Percentiles rank a stretch among this genome's conserved stretches.
Conservation (phyloP, 169 alveolate species). For the Ichthyophthirius multifiliis region DNA sequence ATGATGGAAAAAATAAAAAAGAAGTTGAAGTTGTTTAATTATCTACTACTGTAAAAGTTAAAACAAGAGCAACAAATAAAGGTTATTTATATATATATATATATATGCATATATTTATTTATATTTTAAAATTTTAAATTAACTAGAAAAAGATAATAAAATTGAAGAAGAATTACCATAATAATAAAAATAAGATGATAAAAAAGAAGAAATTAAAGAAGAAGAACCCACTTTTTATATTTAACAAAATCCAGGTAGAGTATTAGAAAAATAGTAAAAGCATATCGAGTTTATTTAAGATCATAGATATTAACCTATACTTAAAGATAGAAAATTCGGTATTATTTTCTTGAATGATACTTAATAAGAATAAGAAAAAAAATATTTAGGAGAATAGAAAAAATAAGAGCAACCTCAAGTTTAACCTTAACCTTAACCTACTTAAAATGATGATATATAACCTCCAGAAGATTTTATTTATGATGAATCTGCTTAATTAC, state of each 20-base stretch:
- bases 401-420: neutral
- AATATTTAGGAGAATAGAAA: conserved; percentile 13
- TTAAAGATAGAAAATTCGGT: conserved; percentile 82
- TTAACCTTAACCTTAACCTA: neutral
- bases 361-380: conserved; percentile 48
- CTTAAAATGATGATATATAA: conserved; percentile 1
- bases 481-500: neutral
- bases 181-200: conserved; percentile 46
- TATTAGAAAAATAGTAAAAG: conserved; percentile 87
- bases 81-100: neutral
- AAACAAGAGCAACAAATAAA: conserved; percentile 56
- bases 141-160: conserved; percentile 23
- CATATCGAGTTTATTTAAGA: conserved; percentile 65
- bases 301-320: conserved; percentile 87
- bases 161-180: conserved; percentile 35
- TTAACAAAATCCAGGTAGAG: conserved; percentile 91
- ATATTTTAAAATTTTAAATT: neutral
- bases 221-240: conserved; percentile 41
- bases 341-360: conserved; percentile 83
- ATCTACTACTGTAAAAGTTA: conserved; percentile 74
- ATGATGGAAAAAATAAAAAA: conserved; percentile 52
- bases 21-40: conserved; percentile 76
- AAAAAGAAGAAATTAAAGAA: conserved; percentile 58
- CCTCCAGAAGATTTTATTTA: conserved; percentile 25
- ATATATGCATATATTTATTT: neutral